A percentile compares a stretch with the other conserved stretches of the same genome.
These are phyloP conservation scores for Geotrichum histeridarum DNA, from an alignment of 1,139 yeast species.

Conservation along the genomic window DNA sequence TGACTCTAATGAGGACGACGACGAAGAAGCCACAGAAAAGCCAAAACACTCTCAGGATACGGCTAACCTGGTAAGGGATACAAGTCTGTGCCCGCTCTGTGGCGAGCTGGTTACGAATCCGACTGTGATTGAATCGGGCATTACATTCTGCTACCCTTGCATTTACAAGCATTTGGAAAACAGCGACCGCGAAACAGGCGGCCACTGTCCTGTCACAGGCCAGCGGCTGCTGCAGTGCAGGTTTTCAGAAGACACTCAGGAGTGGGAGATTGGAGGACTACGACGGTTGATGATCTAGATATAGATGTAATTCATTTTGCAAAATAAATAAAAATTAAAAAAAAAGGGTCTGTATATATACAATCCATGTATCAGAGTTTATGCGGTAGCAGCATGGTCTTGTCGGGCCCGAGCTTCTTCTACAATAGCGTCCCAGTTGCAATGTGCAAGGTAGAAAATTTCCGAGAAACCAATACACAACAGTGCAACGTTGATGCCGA, in stretches of 20 bases:
- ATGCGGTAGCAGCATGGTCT: not conserved
- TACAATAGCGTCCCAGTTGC: slow-evolving; percentile 51
- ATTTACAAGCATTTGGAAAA: slow-evolving; percentile 59
- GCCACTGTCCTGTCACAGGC: slow-evolving; percentile 83
- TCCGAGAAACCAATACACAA: slow-evolving; percentile 62
- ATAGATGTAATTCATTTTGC: not conserved
- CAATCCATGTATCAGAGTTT: no score
- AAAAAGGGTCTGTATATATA: not conserved
- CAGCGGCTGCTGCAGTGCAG: slow-evolving; percentile 65
- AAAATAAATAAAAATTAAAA: not conserved
- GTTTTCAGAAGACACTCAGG: slow-evolving; percentile 52
- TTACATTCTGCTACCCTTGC: slow-evolving; percentile 85
- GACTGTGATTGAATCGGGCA: slow-evolving; percentile 85
- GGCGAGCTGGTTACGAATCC: slow-evolving; percentile 62
- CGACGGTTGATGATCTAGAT: slow-evolving; percentile 57
- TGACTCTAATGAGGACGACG: not conserved
- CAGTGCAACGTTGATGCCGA: slow-evolving; percentile 76
- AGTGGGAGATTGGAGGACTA: slow-evolving; percentile 73
- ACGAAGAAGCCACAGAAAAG: slow-evolving; percentile 20
- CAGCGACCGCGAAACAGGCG: slow-evolving; percentile 48
- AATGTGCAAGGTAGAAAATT: slow-evolving; percentile 44
- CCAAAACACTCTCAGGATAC: slow-evolving; percentile 25
- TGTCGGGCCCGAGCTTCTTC: slow-evolving; percentile 39
- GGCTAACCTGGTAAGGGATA: slow-evolving; percentile 31
- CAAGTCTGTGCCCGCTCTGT: slow-evolving; percentile 66